Conservation (phyloP, 2,329 filamentous ascomycete species). For the Neoascochyta sp. region DNA sequence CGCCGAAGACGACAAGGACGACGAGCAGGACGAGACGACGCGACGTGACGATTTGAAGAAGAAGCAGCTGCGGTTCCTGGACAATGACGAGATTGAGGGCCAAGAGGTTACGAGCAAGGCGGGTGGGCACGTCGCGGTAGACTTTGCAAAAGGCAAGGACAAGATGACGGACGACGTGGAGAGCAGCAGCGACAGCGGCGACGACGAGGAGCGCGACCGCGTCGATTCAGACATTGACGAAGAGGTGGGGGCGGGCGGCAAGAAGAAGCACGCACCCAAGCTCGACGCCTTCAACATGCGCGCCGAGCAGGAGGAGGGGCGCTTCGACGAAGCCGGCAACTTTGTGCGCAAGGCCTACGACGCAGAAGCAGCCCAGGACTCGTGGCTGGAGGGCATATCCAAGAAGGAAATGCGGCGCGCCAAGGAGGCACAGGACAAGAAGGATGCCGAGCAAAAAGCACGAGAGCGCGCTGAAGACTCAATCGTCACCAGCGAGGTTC, state of each 20-base stretch:
- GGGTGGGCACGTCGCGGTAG: conserved; percentile 62
- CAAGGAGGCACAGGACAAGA: conserved; percentile 79
- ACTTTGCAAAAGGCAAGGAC: conserved; percentile 48
- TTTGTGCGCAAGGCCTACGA: conserved; percentile 86
- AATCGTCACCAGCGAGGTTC: conserved; percentile 67
- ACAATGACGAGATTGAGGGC: conserved; percentile 68
- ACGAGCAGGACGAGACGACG: conserved; percentile 52
- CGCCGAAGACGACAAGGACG: conserved; percentile 60
- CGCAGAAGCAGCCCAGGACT: conserved; percentile 84
- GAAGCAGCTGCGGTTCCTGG: conserved; percentile 59
- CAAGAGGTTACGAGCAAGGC: conserved; percentile 71
- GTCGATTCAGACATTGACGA: conserved; percentile 70
- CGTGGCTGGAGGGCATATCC: conserved; percentile 86
- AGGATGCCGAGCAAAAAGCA: conserved; percentile 71
- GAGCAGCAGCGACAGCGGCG: conserved; percentile 54
- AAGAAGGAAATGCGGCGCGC: conserved; percentile 92
- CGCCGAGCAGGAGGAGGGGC: conserved; percentile 83
- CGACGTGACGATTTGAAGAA: conserved; percentile 56
- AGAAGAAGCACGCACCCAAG: conserved; percentile 90
- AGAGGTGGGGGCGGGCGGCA: conserved; percentile 82
- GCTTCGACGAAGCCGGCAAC: conserved; percentile 87
- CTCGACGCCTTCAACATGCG: conserved; percentile 96
- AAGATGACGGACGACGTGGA: conserved; percentile 60
- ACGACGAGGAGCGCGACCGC: conserved; percentile 64
- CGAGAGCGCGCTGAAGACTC: conserved; percentile 72